A percentile compares a stretch with the other conserved stretches of the same genome.
Evolutionary conservation across 2,329 filamentous ascomycete genomes (phyloP).

Genomic region (Penicillium sp.): DNA sequence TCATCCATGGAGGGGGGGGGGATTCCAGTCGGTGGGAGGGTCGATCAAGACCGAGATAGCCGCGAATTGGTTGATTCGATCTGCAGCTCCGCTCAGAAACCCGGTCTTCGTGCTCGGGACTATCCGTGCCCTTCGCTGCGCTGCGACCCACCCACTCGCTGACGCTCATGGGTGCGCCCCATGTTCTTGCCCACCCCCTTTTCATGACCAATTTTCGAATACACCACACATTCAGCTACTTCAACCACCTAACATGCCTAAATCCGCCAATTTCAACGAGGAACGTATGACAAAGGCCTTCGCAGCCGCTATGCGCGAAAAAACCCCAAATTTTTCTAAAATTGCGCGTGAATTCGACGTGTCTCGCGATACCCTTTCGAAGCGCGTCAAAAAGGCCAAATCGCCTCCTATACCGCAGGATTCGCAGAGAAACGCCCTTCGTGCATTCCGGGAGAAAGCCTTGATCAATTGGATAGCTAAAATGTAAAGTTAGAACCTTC

Average conservation of each 20-base stretch:
- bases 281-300: not conserved
- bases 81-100: too few relatives aligned
- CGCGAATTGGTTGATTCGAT: too few relatives aligned
- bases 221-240: not conserved
- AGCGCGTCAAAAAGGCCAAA: not conserved
- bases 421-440: not conserved
- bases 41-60: too few relatives aligned
- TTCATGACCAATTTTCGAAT: not conserved
- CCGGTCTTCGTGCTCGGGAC: too few relatives aligned
- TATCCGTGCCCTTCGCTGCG: too few relatives aligned
- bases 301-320: not conserved
- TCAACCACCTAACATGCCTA: conserved; percentile 1
- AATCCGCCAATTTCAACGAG: not conserved
- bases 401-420: not conserved
- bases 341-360: conserved; percentile 5
- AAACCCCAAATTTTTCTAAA: not conserved
- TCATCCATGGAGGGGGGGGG: too few relatives aligned
- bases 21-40: too few relatives aligned
- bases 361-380: not conserved
- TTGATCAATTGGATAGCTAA: not conserved
- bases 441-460: not conserved
- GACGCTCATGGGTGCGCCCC: not conserved
- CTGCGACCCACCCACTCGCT: conserved; percentile 3
- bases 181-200: not conserved
- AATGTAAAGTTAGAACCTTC: not conserved